These are phyloP conservation scores for Penicillium nordicum DNA, from an alignment of 2,329 filamentous ascomycete species.

Conservation along the genomic window DNA sequence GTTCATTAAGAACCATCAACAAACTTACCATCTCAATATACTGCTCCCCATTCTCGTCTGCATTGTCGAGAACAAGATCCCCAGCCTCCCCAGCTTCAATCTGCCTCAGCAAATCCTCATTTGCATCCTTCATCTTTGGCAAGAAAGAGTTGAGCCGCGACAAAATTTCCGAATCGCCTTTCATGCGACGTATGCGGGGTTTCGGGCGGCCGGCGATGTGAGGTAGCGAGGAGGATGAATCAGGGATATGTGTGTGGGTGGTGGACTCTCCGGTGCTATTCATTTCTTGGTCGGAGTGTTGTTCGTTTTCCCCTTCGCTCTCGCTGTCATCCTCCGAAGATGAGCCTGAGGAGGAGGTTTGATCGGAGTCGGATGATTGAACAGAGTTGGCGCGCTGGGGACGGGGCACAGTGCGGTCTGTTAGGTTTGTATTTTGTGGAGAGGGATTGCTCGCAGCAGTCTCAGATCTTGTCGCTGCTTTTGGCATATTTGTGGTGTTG, in stretches of 20 bases:
- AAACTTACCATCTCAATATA: slow-evolving; percentile 45
- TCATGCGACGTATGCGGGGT: slow-evolving; percentile 32
- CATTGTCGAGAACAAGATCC: slow-evolving; percentile 36
- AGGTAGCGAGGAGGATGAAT: slow-evolving; percentile 21
- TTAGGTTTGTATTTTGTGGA: slow-evolving; percentile 2
- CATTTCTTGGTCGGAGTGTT: slow-evolving; percentile 10
- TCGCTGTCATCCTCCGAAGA: slow-evolving; percentile 25
- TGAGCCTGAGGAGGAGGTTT: slow-evolving; percentile 26
- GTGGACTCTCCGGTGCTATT: slow-evolving; percentile 4
- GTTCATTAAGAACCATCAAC: neutral
- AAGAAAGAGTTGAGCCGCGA: slow-evolving; percentile 41
- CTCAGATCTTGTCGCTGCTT: neutral
- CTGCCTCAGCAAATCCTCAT: slow-evolving; percentile 40
- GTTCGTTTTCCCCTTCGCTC: slow-evolving; percentile 24
- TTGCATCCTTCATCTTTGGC: slow-evolving; percentile 43
- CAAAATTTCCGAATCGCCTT: slow-evolving; percentile 30
- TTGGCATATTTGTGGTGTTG: neutral
- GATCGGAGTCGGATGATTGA: slow-evolving; percentile 22
- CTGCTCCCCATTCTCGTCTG: slow-evolving; percentile 31
- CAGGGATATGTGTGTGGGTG: neutral
- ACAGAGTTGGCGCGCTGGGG: neutral
- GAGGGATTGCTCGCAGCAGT: neutral
- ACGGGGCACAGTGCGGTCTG: slow-evolving; percentile 1
- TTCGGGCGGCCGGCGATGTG: slow-evolving; percentile 31
- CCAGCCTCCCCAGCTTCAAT: slow-evolving; percentile 34